Conservation (phyloP, 768 basidiomycete genomes). For the Leccinum uliginosum region DNA sequence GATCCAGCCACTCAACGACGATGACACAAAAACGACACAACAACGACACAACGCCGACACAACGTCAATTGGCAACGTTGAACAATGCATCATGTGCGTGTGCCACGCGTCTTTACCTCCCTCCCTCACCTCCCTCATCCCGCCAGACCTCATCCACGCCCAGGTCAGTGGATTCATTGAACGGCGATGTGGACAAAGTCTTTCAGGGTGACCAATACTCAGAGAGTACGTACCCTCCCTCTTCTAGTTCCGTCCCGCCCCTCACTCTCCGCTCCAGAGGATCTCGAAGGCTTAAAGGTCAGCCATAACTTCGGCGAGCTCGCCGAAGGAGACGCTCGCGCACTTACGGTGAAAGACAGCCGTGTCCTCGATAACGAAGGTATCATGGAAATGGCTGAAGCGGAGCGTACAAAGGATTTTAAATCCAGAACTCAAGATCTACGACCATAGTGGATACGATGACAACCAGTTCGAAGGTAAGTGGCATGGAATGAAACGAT, state of each 20-base stretch:
- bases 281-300: slow-evolving; percentile 93
- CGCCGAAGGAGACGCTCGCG: slow-evolving; percentile 91
- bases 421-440: slow-evolving; percentile 81
- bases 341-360: slow-evolving; percentile 96
- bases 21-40: no score
- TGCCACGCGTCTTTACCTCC: no score
- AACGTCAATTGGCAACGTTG: no score
- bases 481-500: slow-evolving; percentile 76
- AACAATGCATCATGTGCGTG: no score
- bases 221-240: slow-evolving; percentile 58
- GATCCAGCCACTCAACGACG: no score
- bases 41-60: no score
- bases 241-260: background rate
- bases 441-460: slow-evolving; percentile 95
- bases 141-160: no score
- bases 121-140: no score
- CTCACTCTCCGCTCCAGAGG: slow-evolving; percentile 46
- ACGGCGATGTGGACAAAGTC: no score
- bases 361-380: slow-evolving; percentile 48
- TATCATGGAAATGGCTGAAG: slow-evolving; percentile 91
- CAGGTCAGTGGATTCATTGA: no score
- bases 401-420: slow-evolving; percentile 72
- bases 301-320: slow-evolving; percentile 91
- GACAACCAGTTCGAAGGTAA: slow-evolving; percentile 91
- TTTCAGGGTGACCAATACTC: slow-evolving; percentile 71